Conservation (phyloP, 805 yeast species). For the Saccharomyces cerevisiae region DNA sequence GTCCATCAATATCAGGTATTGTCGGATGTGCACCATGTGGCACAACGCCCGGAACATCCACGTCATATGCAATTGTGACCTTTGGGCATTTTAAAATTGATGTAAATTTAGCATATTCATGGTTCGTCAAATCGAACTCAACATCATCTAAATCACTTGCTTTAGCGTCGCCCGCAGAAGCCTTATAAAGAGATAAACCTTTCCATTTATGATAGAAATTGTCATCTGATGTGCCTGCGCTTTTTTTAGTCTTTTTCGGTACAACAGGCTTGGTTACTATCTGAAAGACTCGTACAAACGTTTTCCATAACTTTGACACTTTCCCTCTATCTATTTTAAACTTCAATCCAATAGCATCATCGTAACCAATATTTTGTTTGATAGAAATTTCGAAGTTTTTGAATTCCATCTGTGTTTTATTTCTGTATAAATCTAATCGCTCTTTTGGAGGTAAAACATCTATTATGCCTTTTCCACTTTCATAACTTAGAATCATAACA, state of each 20-base stretch:
- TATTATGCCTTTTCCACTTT: slow-evolving; percentile 43
- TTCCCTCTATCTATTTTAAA: slow-evolving; percentile 13
- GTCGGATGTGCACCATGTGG: slow-evolving; percentile 34
- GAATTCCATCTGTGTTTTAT: slow-evolving; percentile 37
- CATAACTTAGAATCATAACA: slow-evolving; percentile 53
- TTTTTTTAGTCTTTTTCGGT: slow-evolving; percentile 1
- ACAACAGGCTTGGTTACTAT: slow-evolving; percentile 6
- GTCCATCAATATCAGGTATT: slow-evolving; percentile 32
- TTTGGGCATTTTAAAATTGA: slow-evolving; percentile 54
- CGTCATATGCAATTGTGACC: slow-evolving; percentile 50
- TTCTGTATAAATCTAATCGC: slow-evolving; percentile 49
- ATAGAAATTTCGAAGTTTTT: slow-evolving; percentile 50
- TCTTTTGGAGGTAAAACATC: slow-evolving; percentile 46
- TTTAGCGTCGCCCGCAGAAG: slow-evolving; percentile 32
- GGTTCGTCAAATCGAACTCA: slow-evolving; percentile 30
- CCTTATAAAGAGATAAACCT: slow-evolving; percentile 62
- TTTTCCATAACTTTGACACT: slow-evolving; percentile 19
- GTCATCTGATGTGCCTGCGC: slow-evolving; percentile 6
- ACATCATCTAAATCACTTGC: slow-evolving; percentile 28
- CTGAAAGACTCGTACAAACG: slow-evolving; percentile 10
- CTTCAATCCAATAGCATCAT: slow-evolving; percentile 28
- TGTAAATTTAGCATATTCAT: slow-evolving; percentile 80
- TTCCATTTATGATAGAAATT: slow-evolving; percentile 46
- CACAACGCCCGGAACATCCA: slow-evolving; percentile 64
- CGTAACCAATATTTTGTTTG: slow-evolving; percentile 64